Evolutionary conservation across 2,329 filamentous ascomycete genomes (phyloP), one percentile per base, ranked within the genome.

Genomic region (Penicillium paneum): DNA sequence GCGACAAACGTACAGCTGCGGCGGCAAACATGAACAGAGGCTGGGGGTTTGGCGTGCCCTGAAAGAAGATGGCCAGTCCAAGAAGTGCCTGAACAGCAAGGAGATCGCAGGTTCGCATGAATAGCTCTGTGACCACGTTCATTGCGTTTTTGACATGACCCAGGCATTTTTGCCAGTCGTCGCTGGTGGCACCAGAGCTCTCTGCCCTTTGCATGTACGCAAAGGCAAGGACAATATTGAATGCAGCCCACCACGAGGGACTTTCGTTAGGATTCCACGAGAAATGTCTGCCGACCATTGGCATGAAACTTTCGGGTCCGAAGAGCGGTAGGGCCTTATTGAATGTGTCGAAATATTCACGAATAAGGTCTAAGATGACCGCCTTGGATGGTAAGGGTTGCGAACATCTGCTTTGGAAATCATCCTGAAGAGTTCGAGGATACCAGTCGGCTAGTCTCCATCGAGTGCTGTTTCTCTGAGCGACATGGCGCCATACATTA

Each of bases 31-130:
- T 65, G 31, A 64, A 63, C 4, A 65, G 51, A 24, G 57, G 46
- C 26, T 65, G 62, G 5, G 63, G 45, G 15, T 62, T 64, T 29
- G 61, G 62, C 11, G 63, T 65, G n/a, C 56, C 59, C 29, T 63
- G 62, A 11, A 65, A 65, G 32, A 57, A 64, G 3, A 65, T 36
- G 17, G 63, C 61, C 19, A 64, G 24, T 0, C 61, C 63, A 15
- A 65, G 29, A 19, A 65, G 35, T 7, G 45, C 61, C 36, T 65
- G 61, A 10, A 65, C 54, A 32, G 63, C 54, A 17, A 50, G 51
- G 7, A 65, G 41, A 26, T 65, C 57, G 19, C 55, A 42, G 31
- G 50, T 51, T 21, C 52, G 57, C 42, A 65, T 45, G 31, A 63
- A 64, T 3, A 64, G 43, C 5, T 64, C 57, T 2, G 52, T 47